Conservation (phyloP, 805 yeast genomes). For the Middelhovenomyces tepae region DNA sequence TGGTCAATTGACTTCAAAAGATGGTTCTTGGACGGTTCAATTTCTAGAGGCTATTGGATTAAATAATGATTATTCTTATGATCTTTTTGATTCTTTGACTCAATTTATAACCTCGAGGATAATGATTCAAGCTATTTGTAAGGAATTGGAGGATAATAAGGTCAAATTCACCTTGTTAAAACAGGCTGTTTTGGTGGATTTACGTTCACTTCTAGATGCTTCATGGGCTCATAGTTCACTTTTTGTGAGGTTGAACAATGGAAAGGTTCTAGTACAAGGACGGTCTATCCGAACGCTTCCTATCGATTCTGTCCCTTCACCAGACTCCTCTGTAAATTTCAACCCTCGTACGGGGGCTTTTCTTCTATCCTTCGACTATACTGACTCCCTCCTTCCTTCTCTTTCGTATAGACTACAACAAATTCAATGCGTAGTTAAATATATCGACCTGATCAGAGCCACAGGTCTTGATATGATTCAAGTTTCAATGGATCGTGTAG, state of each 20-base stretch:
- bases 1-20: conserved; percentile 24
- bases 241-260: conserved; percentile 8
- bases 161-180: conserved; percentile 13
- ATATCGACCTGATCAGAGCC: conserved; percentile 22
- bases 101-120: conserved; percentile 21
- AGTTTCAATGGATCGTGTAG: conserved; percentile 22
- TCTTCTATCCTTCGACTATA: conserved; percentile 1
- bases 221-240: conserved; percentile 17
- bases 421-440: conserved; percentile 25
- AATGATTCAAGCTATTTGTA: conserved; percentile 23
- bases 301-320: conserved; percentile 16
- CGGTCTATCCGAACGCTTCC: conserved; percentile 11
- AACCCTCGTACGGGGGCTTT: conserved; percentile 19
- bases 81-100: conserved; percentile 19
- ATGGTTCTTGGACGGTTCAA: conserved; percentile 18
- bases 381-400: conserved; percentile 1
- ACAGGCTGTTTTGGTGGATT: conserved; percentile 11
- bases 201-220: conserved; percentile 9
- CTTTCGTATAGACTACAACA: conserved; percentile 5
- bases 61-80: conserved; percentile 8
- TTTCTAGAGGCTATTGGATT: conserved; percentile 20
- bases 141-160: conserved; percentile 20
- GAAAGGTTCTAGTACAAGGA: conserved; percentile 15
- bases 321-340: conserved; percentile 16
- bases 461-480: conserved; percentile 18